A percentile compares a stretch with the other conserved stretches of the same genome.
Evolutionary conservation across 495 filamentous ascomycete species (phyloP).

Genomic region (Aspergillus taichungensis): DNA sequence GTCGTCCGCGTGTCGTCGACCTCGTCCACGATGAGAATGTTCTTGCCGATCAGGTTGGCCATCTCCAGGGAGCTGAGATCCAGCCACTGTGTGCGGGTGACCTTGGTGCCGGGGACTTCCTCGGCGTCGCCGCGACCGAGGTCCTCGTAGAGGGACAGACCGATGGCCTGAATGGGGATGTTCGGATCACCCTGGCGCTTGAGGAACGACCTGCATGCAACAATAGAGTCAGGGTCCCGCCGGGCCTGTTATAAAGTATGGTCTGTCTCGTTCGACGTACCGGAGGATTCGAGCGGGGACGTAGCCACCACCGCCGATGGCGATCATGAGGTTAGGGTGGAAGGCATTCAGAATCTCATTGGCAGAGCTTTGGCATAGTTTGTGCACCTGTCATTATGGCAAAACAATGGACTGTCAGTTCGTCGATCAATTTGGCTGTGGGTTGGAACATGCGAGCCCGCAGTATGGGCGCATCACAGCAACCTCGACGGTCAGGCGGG

Average conservation of each 20-base stretch:
- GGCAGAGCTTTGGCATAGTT: conserved; percentile 83
- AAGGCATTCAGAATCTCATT: conserved; percentile 71
- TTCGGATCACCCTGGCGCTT: conserved; percentile 81
- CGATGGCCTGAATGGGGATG: conserved; percentile 99
- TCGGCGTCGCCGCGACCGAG: conserved; percentile 53
- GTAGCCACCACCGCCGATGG: conserved; percentile 96
- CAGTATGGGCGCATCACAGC: too few relatives aligned
- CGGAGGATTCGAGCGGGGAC: conserved; percentile 95
- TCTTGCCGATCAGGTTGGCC: conserved; percentile 89
- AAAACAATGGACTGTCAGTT: conserved; percentile 15
- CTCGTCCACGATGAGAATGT: conserved; percentile 96
- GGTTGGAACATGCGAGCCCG: too few relatives aligned
- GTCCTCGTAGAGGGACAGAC: conserved; percentile 90
- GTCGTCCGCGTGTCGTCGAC: conserved; percentile 98
- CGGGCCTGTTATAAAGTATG: neutral
- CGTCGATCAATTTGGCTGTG: neutral
- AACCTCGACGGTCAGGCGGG: too few relatives aligned
- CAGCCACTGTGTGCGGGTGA: conserved; percentile 97
- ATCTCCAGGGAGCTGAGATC: conserved; percentile 85
- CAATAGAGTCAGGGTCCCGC: neutral
- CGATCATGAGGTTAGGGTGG: conserved; percentile 93
- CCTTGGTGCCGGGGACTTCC: conserved; percentile 80
- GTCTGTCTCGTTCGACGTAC: conserved; percentile 23
- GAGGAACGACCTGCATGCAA: conserved; percentile 66
- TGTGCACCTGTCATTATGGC: conserved; percentile 64